Base-by-base conservation (phyloP, 805 yeast species). In the Pichia occidentalis region DNA sequence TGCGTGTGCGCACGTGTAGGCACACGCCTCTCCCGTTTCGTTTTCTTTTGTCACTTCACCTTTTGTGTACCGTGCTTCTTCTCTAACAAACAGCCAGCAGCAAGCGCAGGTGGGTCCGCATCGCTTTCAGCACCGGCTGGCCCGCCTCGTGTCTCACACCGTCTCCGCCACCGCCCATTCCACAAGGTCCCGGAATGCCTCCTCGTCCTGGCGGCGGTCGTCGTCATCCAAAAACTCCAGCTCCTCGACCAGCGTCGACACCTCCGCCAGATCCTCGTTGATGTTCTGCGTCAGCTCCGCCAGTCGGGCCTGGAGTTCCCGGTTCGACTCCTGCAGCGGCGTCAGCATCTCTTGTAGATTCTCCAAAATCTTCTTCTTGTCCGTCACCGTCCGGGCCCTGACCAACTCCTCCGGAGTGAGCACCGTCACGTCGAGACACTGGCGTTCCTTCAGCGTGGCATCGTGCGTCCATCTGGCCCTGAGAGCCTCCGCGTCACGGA, bases 401-500 rank as follows among this genome's bases (percentile, higher is more conserved):
- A 53, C 44, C 1, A 59, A 36, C 29, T 57, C 54, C 34, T 42
- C 32, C 45, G 43, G 36, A 22, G 39, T 20, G 4, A 45, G 25
- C 18, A 35, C 20, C 11, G 43, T 26, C 4, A 50, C 37, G 26
- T 48, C 40, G 2, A 53, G 14, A 9, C 26, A 18, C n/a, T 13
- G 22, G 6, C 12, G 18, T 10, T n/a, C 29, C 13, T 16, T 19
- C 12, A 23, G 7, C 12, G 13, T 34, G 8, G 42, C 19, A 49
- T 23, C 23, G 24, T 26, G n/a, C n/a, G n/a, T n/a, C n/a, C n/a
- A n/a, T n/a, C n/a, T n/a, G n/a, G n/a, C n/a, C n/a, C n/a, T n/a
- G n/a, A n/a, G n/a, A n/a, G n/a, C n/a, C 32, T 42, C 35, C 21
- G 77, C 76, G 10, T 53, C 56, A 22, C 59, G 56, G 11, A 74